Percentiles rank a stretch among this genome's conserved stretches.
Evolutionary conservation across 2,329 filamentous ascomycete genomes (phyloP).

Genomic region (Monilinia polystroma): DNA sequence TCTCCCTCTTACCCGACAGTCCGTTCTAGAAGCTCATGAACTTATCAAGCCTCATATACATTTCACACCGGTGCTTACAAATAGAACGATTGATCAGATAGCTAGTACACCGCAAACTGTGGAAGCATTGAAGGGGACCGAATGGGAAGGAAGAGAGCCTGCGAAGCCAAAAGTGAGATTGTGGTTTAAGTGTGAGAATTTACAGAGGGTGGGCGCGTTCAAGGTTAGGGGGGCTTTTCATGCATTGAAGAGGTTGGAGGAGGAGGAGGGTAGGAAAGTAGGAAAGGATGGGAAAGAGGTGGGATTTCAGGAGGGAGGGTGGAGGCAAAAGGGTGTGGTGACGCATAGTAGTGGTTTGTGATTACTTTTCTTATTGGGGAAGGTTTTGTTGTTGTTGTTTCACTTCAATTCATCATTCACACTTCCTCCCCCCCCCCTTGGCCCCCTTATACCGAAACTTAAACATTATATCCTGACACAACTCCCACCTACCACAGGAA

Average conservation of each 20-base stretch:
- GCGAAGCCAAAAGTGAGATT: constrained; percentile 67
- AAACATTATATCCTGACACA: constrained; percentile 1
- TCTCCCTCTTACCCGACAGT: constrained; percentile 68
- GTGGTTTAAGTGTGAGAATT: constrained; percentile 96
- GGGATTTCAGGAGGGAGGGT: constrained; percentile 59
- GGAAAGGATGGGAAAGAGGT: constrained; percentile 51
- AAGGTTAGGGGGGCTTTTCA: constrained; percentile 91
- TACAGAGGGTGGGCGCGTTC: constrained; percentile 88
- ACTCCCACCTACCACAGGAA: constrained; percentile 55
- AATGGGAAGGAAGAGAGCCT: constrained; percentile 55
- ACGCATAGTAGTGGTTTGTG: constrained; percentile 81
- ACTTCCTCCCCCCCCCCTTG: background rate
- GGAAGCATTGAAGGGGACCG: constrained; percentile 54
- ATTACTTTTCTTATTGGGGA: background rate
- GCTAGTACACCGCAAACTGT: constrained; percentile 68
- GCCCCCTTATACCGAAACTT: background rate
- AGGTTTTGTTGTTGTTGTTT: background rate
- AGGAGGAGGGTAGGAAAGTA: constrained; percentile 48
- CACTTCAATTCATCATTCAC: no score
- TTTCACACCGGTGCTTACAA: constrained; percentile 79
- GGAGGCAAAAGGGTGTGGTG: constrained; percentile 68
- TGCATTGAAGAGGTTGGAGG: constrained; percentile 68
- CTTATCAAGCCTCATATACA: constrained; percentile 77
- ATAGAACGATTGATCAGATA: constrained; percentile 68
- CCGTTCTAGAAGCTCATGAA: constrained; percentile 68